Percentiles rank a stretch among this genome's conserved stretches.
Conservation (phyloP, 2,329 filamentous ascomycete species). For the Scytalidium sp. region DNA sequence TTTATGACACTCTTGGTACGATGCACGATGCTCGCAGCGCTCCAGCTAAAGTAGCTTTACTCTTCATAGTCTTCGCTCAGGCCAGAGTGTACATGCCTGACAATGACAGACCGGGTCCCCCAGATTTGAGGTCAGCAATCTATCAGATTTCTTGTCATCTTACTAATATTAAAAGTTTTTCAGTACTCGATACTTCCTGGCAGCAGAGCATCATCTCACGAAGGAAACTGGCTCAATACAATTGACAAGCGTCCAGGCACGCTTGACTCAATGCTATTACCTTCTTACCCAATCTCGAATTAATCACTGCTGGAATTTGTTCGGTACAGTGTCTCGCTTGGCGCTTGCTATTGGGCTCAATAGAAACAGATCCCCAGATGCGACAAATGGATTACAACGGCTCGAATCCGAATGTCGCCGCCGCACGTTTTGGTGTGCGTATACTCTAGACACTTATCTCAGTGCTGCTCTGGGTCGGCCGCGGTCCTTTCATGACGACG, state of each 20-base stretch:
- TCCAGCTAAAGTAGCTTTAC: conserved; percentile 32
- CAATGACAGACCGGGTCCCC: conserved; percentile 14
- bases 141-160: conserved; percentile 11
- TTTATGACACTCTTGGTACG: conserved; percentile 40
- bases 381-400: conserved; percentile 27
- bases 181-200: conserved; percentile 23
- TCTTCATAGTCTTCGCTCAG: conserved; percentile 51
- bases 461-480: conserved; percentile 61
- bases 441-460: conserved; percentile 62
- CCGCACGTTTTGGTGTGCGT: conserved; percentile 63
- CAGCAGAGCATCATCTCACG: conserved; percentile 27
- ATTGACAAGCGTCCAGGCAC: conserved; percentile 35
- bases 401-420: conserved; percentile 45
- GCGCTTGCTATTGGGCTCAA: conserved; percentile 31
- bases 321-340: conserved; percentile 29
- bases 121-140: conserved; percentile 12
- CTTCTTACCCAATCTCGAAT: conserved; percentile 30
- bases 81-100: conserved; percentile 34
- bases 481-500: conserved; percentile 59
- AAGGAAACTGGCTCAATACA: conserved; percentile 30
- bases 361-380: conserved; percentile 15
- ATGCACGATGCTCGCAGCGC: conserved; percentile 37
- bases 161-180: conserved; percentile 8
- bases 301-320: conserved; percentile 33
- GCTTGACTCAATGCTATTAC: conserved; percentile 34